Base-by-base conservation (phyloP, 768 basidiomycete species). In the Thelephora aurantiotincta region DNA sequence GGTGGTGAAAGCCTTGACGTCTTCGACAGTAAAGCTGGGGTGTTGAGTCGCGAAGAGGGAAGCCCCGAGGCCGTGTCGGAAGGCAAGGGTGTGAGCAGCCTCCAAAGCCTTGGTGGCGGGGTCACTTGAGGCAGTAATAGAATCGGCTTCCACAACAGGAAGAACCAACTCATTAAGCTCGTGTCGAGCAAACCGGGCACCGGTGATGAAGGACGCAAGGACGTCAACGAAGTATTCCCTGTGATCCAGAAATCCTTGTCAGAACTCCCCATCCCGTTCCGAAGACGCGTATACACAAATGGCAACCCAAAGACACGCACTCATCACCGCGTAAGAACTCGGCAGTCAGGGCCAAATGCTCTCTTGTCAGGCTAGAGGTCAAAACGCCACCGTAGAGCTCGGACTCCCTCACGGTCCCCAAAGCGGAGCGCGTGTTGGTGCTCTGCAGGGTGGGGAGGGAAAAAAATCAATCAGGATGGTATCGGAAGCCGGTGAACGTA, bases 321-420 rank as follows among this genome's bases (percentile, higher is more conserved):
- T 96, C 93, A 64, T 99, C 91, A 43, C 89, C 92, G 50, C 82
- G 78, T 56, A 97, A 68, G 69, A 96, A 99, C 64, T 97, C 93
- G 46, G 94, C 91, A 19, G 89, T 93, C 61, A 97, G 67, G 50
- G 90, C 81, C 41, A 99, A 72, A 66, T 97, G 82, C 69, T 98
- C 94, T 55, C 94, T 71, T 14, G 82, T 75, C 54, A 97, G 70
- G 52, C 75, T 81, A 49, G 90, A 69, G 20, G 90, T 91, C 53
- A 98, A 73, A 45, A 92, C 75, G 59, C 92, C 94, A 45, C 94
- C 94, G 61, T 88, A 86, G 34, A 97, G 73, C 68, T 98, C 94
- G 50, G 85, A 82, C 65, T 96, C 90, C 53, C 94, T 78, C 54
- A 93, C 78, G 34, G 86, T 88, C 49, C 84, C 86, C 65, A 99